These are phyloP conservation scores for Penicillium manginii DNA, from an alignment of 495 filamentous ascomycete genomes.

Conservation along the genomic window DNA sequence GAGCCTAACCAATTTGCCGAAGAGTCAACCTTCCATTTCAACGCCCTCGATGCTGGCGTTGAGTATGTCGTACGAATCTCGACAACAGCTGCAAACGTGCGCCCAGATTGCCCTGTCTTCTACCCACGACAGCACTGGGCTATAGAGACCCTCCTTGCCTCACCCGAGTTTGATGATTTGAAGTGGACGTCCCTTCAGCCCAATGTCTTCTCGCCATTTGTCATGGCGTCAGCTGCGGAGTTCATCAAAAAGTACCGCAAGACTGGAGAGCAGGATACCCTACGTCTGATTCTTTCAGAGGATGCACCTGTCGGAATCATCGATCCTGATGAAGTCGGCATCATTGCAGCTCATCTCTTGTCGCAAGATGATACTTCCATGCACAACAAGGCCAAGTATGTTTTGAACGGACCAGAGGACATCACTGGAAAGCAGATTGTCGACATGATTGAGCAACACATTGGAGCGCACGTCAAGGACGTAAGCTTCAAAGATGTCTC, in stretches of 20 bases:
- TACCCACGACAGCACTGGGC: conserved; percentile 53
- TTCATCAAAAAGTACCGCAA: conserved; percentile 38
- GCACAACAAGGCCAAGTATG: conserved; percentile 45
- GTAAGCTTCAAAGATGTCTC: conserved; percentile 44
- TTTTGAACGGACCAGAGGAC: conserved; percentile 50
- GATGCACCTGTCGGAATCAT: conserved; percentile 44
- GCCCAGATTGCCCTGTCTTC: conserved; percentile 40
- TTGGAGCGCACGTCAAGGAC: conserved; percentile 36
- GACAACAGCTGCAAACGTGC: conserved; percentile 46
- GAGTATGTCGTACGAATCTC: conserved; percentile 54
- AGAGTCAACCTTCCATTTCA: conserved; percentile 43
- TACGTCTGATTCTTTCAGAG: conserved; percentile 28
- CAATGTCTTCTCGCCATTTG: conserved; percentile 37
- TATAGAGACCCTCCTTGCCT: conserved; percentile 42
- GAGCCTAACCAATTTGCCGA: conserved; percentile 45
- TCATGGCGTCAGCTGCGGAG: conserved; percentile 30
- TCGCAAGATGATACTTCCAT: conserved; percentile 29
- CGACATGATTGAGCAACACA: conserved; percentile 43
- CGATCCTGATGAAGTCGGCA: conserved; percentile 43
- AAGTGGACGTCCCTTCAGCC: conserved; percentile 54
- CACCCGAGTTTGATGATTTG: conserved; percentile 41
- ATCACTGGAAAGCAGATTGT: conserved; percentile 44
- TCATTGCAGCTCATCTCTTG: conserved; percentile 45
- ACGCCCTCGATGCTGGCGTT: conserved; percentile 45
- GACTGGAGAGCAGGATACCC: conserved; percentile 40